phyloP scores from a whole-genome alignment of 805 yeast genomes.

The Pichia exigua region DNA sequence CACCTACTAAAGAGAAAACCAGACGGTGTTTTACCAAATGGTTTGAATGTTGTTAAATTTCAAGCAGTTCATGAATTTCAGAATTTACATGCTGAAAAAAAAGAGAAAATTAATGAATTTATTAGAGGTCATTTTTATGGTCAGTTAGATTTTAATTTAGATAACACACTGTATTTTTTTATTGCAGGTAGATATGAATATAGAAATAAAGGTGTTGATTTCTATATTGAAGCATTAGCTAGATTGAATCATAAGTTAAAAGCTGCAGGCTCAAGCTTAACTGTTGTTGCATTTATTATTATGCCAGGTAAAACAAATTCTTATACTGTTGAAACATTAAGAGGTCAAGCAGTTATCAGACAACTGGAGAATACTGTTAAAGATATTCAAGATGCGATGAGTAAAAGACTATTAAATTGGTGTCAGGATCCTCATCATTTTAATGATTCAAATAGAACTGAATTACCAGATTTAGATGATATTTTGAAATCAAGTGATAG shows the following conservation, averaged over 20 bases:
- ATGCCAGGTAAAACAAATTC: constrained; percentile 97
- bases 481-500: constrained; percentile 80
- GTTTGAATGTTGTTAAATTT: constrained; percentile 90
- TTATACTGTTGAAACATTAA: constrained; percentile 90
- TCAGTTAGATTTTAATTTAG: constrained; percentile 87
- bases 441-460: constrained; percentile 32
- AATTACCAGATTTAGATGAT: constrained; percentile 70
- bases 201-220: constrained; percentile 94
- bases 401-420: constrained; percentile 81
- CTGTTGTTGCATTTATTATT: constrained; percentile 93
- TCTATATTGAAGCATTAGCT: constrained; percentile 88
- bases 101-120: constrained; percentile 88
- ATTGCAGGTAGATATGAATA: constrained; percentile 97
- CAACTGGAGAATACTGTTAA: constrained; percentile 83
- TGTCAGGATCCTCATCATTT: constrained; percentile 47
- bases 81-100: constrained; percentile 85
- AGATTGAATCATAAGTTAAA: constrained; percentile 84
- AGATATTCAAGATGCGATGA: constrained; percentile 82
- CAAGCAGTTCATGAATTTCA: constrained; percentile 98
- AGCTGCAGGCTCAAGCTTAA: constrained; percentile 72
- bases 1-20: constrained; percentile 91
- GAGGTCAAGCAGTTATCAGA: constrained; percentile 92
- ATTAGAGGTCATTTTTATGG: constrained; percentile 97
- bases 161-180: constrained; percentile 88
- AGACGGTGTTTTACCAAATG: constrained; percentile 96